A percentile compares a stretch with the other conserved stretches of the same genome.
Conservation (phyloP, 306 rosid genomes). For the Sphenostylis stenocarpa region DNA sequence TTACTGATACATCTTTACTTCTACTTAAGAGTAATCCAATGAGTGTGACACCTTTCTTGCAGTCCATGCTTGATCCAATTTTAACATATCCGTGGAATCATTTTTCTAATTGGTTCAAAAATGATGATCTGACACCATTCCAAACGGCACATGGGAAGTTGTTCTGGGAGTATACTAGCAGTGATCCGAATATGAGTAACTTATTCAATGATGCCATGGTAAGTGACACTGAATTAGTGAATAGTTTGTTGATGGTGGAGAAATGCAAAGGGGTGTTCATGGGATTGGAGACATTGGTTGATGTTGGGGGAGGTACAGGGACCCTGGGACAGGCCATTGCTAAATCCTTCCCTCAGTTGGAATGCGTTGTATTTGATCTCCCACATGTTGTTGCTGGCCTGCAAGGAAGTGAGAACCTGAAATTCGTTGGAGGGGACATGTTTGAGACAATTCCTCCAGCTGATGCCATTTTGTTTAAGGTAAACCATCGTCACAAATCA, state of each 20-base stretch:
- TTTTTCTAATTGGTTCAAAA: slow-evolving; percentile 13
- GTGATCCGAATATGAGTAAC: not conserved
- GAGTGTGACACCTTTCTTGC: not conserved
- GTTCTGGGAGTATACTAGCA: not conserved
- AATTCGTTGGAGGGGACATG: slow-evolving; percentile 9
- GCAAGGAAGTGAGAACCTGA: not conserved
- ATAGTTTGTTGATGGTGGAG: not conserved
- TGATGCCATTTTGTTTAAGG: slow-evolving; percentile 29
- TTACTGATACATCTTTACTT: slow-evolving; percentile 12
- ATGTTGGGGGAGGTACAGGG: slow-evolving; percentile 40
- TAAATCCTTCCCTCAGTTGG: not conserved
- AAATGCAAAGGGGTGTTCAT: not conserved
- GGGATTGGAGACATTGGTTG: slow-evolving; percentile 28
- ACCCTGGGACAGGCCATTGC: slow-evolving; percentile 18
- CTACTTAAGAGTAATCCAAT: not conserved
- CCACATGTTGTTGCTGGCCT: slow-evolving; percentile 12
- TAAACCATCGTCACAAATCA: not conserved
- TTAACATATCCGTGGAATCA: not conserved
- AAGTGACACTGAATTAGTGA: not conserved
- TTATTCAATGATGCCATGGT: slow-evolving; percentile 31
- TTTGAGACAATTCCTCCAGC: slow-evolving; percentile 13
- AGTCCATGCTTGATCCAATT: not conserved
- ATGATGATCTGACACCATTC: not conserved
- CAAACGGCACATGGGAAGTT: not conserved
- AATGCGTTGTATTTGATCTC: slow-evolving; percentile 8